Evolutionary conservation across 2,329 filamentous ascomycete species (phyloP).

Genomic region (Botrytis byssoidea): DNA sequence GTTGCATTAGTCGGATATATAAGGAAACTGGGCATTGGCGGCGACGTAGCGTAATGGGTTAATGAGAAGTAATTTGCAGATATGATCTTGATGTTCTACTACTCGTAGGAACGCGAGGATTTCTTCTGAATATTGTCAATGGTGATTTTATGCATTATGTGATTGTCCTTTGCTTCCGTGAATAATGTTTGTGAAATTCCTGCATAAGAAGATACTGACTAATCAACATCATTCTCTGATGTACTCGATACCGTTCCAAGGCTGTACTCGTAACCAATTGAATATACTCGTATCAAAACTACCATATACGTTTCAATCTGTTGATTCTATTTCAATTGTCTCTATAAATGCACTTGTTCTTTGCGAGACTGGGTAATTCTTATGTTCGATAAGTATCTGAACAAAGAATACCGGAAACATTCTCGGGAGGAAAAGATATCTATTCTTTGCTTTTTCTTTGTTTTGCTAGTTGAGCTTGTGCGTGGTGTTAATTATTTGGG

Average conservation of each 20-base stretch:
- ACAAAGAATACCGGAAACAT: not conserved
- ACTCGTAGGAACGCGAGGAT: not conserved
- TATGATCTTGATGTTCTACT: not conserved
- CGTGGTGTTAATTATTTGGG: not conserved
- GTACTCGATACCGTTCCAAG: too few relatives aligned
- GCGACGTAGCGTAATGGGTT: not conserved
- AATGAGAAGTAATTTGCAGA: not conserved
- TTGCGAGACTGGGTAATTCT: not conserved
- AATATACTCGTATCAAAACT: not conserved
- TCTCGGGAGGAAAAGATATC: not conserved
- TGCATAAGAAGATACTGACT: not conserved
- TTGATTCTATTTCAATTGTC: not conserved
- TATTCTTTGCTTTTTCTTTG: not conserved
- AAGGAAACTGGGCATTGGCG: not conserved
- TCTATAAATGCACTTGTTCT: not conserved
- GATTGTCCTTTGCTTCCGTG: too few relatives aligned
- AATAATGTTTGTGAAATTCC: too few relatives aligned
- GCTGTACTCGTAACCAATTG: not conserved
- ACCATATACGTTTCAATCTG: not conserved
- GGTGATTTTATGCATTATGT: not conserved
- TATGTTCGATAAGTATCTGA: not conserved
- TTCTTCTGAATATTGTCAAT: not conserved
- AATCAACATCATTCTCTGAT: not conserved
- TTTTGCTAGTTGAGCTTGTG: not conserved
- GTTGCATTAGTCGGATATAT: conserved; percentile 2